Evolutionary conservation across 2,329 filamentous ascomycete species (phyloP), one percentile per base, ranked within the genome.

Genomic region (Nigrospora oryzae): DNA sequence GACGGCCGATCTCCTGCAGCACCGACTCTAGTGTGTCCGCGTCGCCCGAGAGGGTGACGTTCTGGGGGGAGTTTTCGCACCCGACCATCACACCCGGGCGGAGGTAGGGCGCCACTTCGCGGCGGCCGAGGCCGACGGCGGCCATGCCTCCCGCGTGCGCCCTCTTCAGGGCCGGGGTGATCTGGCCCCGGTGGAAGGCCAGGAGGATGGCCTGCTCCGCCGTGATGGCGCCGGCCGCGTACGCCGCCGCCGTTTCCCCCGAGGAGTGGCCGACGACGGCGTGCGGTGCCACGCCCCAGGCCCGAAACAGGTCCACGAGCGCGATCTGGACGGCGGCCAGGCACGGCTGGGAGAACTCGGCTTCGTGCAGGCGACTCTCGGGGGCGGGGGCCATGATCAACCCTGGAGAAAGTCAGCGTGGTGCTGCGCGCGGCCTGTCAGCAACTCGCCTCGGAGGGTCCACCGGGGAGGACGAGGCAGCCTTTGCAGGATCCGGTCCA

Each of bases 311-410:
- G 34, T 36, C 34, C 34, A 36, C 34, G 6, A 36, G 11, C 34
- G 34, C 15, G 4, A 16, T n/a, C 14, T n/a, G 34, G 5, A n/a
- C 7, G 34, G 15, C 34, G 4, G 64, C 66, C 40, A 60, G 67
- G 7, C 63, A 41, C 2, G 67, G 60, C 44, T 67, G 63, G n/a
- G 55, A 54, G 15, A 63, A 47, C 35, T 53, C 49, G 15, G 55
- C 52, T 28, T 58, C 43, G 12, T 51, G 49, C 23, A 28, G 5
- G 5, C 23, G 23, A 23, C 51, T 51, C 15, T 51, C 43, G 36
- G 51, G 42, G 11, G 44, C 38, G 5, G 37, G 37, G 8, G 11
- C 30, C 11, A 30, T 7, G 12, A 45, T 15, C 13, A 23, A n/a
- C 11, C 23, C 37, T 30, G 13, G 34, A 36, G 5, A 8, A 28